Conservation (phyloP, 805 yeast genomes). For the Kazachstania viticola region DNA sequence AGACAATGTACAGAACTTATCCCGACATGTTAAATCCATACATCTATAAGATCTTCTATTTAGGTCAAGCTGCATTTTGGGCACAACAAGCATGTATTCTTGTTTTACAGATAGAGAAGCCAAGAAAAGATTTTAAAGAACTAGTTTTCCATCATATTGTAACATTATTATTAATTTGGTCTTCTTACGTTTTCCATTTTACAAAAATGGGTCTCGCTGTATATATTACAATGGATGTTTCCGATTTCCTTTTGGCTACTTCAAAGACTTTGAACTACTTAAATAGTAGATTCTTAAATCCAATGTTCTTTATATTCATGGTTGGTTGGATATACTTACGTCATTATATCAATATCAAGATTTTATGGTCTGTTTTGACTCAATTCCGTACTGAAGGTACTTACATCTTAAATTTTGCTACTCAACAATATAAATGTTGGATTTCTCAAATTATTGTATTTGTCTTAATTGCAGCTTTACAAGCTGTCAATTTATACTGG, state of each 20-base stretch:
- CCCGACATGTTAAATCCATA: constrained; percentile 73
- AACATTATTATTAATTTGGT: constrained; percentile 77
- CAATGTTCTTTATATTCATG: constrained; percentile 60
- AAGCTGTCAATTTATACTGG: constrained; percentile 84
- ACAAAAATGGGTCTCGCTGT: constrained; percentile 90
- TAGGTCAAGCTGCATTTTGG: constrained; percentile 96
- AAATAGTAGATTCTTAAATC: constrained; percentile 50
- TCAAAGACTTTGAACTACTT: constrained; percentile 82
- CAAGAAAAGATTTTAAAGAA: constrained; percentile 88
- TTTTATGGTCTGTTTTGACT: constrained; percentile 78
- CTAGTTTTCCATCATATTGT: constrained; percentile 87
- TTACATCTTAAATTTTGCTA: constrained; percentile 67
- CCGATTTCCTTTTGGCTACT: constrained; percentile 79
- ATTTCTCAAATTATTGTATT: constrained; percentile 88
- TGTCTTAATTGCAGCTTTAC: constrained; percentile 63
- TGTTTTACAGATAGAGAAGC: constrained; percentile 78
- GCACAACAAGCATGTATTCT: constrained; percentile 86
- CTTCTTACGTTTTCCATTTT: constrained; percentile 87
- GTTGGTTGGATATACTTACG: constrained; percentile 77
- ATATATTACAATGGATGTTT: constrained; percentile 90
- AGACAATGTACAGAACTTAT: constrained; percentile 63
- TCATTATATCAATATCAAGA: constrained; percentile 71
- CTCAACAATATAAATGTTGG: constrained; percentile 94
- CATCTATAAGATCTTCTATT: constrained; percentile 70
- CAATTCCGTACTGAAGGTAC: constrained; percentile 82